phyloP scores from a whole-genome alignment of 2,329 filamentous ascomycete species.

The Gnomoniopsis smithogilvyi region DNA sequence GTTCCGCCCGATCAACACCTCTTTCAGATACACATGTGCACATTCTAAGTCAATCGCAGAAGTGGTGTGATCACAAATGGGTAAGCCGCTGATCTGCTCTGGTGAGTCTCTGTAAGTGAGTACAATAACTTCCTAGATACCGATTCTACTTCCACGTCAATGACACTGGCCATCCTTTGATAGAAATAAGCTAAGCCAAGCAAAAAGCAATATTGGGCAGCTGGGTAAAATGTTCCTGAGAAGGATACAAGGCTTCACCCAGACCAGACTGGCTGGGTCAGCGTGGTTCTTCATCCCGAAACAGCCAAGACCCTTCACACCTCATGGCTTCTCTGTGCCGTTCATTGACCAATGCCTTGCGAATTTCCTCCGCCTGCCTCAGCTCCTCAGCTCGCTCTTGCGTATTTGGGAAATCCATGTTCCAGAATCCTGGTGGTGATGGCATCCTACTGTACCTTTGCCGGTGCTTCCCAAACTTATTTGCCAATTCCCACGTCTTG shows the following conservation, averaged over 20 bases:
- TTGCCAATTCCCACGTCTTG: slow-evolving; percentile 68
- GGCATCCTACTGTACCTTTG: slow-evolving; percentile 67
- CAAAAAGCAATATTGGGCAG: background rate
- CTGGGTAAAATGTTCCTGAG: too few relatives aligned
- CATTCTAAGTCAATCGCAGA: too few relatives aligned
- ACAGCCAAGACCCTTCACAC: slow-evolving; percentile 72
- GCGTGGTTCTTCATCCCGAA: slow-evolving; percentile 66
- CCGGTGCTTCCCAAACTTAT: slow-evolving; percentile 73
- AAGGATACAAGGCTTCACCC: too few relatives aligned
- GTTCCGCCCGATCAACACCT: too few relatives aligned
- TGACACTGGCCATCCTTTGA: background rate
- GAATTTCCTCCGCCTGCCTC: slow-evolving; percentile 60
- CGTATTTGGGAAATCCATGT: slow-evolving; percentile 82
- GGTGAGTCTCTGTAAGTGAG: too few relatives aligned
- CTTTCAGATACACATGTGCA: too few relatives aligned
- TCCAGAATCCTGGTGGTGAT: slow-evolving; percentile 88
- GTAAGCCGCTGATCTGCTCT: too few relatives aligned
- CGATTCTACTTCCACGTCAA: too few relatives aligned
- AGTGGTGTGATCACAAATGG: too few relatives aligned
- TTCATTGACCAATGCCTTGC: slow-evolving; percentile 64
- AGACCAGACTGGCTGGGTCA: background rate
- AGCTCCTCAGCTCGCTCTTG: slow-evolving; percentile 71
- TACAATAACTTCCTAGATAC: too few relatives aligned
- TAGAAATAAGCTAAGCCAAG: background rate
- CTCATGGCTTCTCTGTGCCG: slow-evolving; percentile 80